These are phyloP conservation scores for Bertia moriformis DNA, from an alignment of 2,329 filamentous ascomycete species.

Conservation along the genomic window DNA sequence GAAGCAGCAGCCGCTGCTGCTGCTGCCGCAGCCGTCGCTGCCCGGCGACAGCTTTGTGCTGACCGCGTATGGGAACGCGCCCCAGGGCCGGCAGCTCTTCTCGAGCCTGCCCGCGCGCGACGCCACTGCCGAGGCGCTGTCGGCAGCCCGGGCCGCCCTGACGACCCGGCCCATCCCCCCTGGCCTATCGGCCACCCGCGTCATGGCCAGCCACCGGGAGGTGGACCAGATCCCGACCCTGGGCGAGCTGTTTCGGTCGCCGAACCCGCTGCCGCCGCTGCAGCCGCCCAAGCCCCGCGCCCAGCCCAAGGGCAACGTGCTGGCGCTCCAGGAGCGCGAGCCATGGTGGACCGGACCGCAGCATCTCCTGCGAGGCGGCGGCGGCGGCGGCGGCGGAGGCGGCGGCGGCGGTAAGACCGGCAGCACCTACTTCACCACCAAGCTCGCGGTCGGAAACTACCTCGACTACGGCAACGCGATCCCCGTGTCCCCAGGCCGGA, in stretches of 20 bases:
- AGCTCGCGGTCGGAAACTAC: constrained; percentile 37
- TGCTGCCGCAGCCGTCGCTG: too few relatives aligned
- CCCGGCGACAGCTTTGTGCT: background rate
- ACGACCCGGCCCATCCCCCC: background rate
- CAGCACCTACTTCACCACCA: background rate
- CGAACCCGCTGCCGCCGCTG: background rate
- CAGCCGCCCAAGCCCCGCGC: too few relatives aligned
- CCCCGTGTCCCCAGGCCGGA: constrained; percentile 34
- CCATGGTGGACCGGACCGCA: too few relatives aligned
- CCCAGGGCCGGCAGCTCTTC: background rate
- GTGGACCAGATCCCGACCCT: background rate
- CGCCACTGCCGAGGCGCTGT: background rate
- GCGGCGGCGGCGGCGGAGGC: too few relatives aligned
- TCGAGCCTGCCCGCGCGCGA: background rate
- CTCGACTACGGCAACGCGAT: constrained; percentile 54
- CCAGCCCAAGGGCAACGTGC: background rate
- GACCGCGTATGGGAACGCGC: background rate
- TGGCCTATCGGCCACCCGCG: background rate
- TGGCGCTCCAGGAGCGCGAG: background rate
- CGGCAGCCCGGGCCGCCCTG: background rate
- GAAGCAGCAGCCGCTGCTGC: too few relatives aligned
- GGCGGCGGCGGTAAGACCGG: too few relatives aligned
- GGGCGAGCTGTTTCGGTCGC: background rate
- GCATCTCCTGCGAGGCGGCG: too few relatives aligned
- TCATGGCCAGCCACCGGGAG: background rate